Base-by-base conservation (phyloP, 2,329 filamentous ascomycete genomes). In the Paraphaeosphaeria sporulosa region DNA sequence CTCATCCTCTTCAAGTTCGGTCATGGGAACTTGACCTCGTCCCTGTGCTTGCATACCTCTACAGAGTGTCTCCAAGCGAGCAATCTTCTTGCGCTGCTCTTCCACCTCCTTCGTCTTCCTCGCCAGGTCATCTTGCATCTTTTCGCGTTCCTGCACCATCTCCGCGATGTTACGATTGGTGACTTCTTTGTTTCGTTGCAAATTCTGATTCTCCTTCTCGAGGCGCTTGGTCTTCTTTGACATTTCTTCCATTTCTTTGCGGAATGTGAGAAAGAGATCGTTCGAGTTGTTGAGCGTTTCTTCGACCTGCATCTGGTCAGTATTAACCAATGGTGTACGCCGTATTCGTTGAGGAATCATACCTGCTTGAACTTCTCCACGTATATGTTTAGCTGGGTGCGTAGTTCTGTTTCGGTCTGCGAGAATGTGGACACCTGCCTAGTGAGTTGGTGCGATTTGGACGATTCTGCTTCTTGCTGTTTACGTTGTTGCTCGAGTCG, bases 281-380 rank as follows among this genome's bases (percentile, higher is more conserved):
- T 98, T 98, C 79, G 93, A 97, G 77, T 97, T 98, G 81, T 97
- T 98, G 54, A 98, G 86, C 40, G 94, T 98, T 80, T 98, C 95
- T 86, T 98, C 94, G 76, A 98, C 94, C 94, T 98, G 83, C 80
- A 79, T 76, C 76, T 80, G 79, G 84, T 83, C 84, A 78, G 74
- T 76, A 79, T 76, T 77, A 77, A 78, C 72, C 72, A 76, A 72
- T 74, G 72, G 67, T 68, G 69, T 64, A 60, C 67, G 64, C 68
- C 64, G 40, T 64, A 68, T 63, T 60, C 56, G 62, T 58, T 36
- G 15, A 60, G 55, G 50, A 55, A 53, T 62, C 75, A 79, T 87
- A 97, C 94, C 91, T 99, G 95, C 83, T 98, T 98, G 82, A 98
- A 98, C 82, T 98, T 99, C 77, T 99, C 95, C 27, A 97, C 94